Evolutionary conservation across 2,329 filamentous ascomycete species (phyloP), one percentile per base, ranked within the genome.

Genomic region (Periconia digitata): DNA sequence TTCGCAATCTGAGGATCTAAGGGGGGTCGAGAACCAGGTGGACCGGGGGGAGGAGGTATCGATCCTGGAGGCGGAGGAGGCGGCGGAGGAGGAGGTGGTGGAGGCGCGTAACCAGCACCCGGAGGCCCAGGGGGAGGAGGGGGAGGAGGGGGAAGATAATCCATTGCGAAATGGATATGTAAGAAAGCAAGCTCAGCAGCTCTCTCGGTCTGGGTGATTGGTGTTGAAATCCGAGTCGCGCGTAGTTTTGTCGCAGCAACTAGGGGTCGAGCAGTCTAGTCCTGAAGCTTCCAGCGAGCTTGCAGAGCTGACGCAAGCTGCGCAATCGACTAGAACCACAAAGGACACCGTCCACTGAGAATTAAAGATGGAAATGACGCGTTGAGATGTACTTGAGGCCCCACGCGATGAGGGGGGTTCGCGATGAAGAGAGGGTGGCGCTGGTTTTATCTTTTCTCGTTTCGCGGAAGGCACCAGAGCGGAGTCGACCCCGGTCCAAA

Each of bases 1-100:
- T 99, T 99, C 44, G 91, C 91, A 64, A 90, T 81, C 58, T 92
- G 89, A 38, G 91, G 86, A 68, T 97, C 87, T 58, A 85, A 81
- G 20, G 86, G 83, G 37, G 91, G 90, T 55, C 85, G 85, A 72
- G 91, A 95, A 35, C 59, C 54, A 54, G 92, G 91, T 44, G 88
- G 60, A 3, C 69, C 64, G 41, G 64, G 65, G 12, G 71, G 66
- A 17, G 71, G 72, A 23, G 84, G 83, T 46, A 84, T 79, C 22
- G 76, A 75, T 17, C 75, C 74, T 37, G 73, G 72, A 55, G 75
- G 75, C 51, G 86, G 86, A n/a, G 86, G 85, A 24, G 86, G 85
- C 59, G 84, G 66, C 43, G 64, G 59, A 8, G 63, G 64, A 35
- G 49, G 54, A 35, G 57, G 55, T 5, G 55, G 50, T 20, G 40